These are phyloP conservation scores for Pinus taeda DNA, from an alignment of 75 land plant species.

Conservation along the genomic window DNA sequence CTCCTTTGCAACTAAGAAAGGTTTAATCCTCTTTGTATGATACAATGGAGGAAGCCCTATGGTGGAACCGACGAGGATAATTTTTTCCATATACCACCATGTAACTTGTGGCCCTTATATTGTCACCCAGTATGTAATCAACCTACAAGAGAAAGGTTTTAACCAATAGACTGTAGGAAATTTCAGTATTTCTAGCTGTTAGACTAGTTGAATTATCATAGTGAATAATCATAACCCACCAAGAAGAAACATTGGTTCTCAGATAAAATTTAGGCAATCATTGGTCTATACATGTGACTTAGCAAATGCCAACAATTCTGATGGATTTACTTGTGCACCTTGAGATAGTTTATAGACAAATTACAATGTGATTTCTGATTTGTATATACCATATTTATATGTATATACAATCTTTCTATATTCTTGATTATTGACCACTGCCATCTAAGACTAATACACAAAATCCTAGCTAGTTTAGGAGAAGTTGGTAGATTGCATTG, in stretches of 20 bases:
- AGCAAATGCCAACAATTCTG: constrained; percentile 22
- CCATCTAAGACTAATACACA: too few relatives aligned
- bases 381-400: too few relatives aligned
- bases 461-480: too few relatives aligned
- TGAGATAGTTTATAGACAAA: too few relatives aligned
- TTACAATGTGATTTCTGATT: too few relatives aligned
- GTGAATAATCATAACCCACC: background rate
- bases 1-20: constrained; percentile 64
- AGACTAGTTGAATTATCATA: background rate
- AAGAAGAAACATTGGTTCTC: background rate
- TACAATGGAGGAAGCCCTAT: constrained; percentile 77
- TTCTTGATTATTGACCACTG: too few relatives aligned
- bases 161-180: background rate
- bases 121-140: constrained; percentile 89
- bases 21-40: constrained; percentile 50
- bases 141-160: constrained; percentile 30
- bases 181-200: background rate
- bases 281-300: constrained; percentile 18
- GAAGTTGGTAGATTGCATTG: too few relatives aligned
- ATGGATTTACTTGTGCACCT: constrained; percentile 3
- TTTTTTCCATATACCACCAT: constrained; percentile 78
- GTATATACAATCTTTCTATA: too few relatives aligned
- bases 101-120: constrained; percentile 86
- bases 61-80: constrained; percentile 75
- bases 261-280: background rate